Percentiles rank a stretch among this genome's conserved stretches.
These are phyloP conservation scores for Wickerhamiella cacticola DNA, from an alignment of 805 yeast genomes.

Conservation along the genomic window DNA sequence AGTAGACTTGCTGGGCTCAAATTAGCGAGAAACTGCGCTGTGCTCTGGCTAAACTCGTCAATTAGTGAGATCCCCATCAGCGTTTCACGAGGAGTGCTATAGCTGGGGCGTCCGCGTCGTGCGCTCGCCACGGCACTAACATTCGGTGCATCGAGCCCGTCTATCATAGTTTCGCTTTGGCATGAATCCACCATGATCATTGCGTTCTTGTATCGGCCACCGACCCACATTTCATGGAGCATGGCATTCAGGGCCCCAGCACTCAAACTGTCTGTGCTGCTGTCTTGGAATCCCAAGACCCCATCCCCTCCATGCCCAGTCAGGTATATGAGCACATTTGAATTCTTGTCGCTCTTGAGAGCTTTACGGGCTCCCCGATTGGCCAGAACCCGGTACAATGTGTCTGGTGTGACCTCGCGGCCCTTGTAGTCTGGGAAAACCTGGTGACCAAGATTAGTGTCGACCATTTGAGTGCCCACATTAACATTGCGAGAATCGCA, in stretches of 20 bases:
- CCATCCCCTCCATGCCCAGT: slow-evolving; percentile 13
- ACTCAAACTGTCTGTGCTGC: not conserved
- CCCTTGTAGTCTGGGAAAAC: slow-evolving; percentile 3
- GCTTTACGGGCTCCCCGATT: not conserved
- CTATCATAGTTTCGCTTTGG: slow-evolving; percentile 8
- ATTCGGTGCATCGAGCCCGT: slow-evolving; percentile 6
- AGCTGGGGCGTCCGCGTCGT: slow-evolving; percentile 5
- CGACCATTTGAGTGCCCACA: slow-evolving; percentile 1
- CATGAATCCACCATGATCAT: slow-evolving; percentile 11
- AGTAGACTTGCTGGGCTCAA: not conserved
- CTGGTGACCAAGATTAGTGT: not conserved
- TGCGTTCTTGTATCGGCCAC: not conserved
- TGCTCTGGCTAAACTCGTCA: slow-evolving; percentile 4
- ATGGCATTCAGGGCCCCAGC: not conserved
- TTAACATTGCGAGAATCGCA: slow-evolving; percentile 9
- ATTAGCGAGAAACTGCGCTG: not conserved
- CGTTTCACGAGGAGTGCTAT: not conserved
- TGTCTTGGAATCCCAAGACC: slow-evolving; percentile 7
- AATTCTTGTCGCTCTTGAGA: not conserved
- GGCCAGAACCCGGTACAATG: slow-evolving; percentile 4
- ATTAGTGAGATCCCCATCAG: slow-evolving; percentile 10
- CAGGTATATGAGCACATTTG: slow-evolving; percentile 1
- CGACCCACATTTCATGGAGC: slow-evolving; percentile 4
- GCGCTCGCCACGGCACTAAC: not conserved
- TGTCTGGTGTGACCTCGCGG: slow-evolving; percentile 3